phyloP scores from a whole-genome alignment of 2,329 filamentous ascomycete species.

The Daldinia sp. region DNA sequence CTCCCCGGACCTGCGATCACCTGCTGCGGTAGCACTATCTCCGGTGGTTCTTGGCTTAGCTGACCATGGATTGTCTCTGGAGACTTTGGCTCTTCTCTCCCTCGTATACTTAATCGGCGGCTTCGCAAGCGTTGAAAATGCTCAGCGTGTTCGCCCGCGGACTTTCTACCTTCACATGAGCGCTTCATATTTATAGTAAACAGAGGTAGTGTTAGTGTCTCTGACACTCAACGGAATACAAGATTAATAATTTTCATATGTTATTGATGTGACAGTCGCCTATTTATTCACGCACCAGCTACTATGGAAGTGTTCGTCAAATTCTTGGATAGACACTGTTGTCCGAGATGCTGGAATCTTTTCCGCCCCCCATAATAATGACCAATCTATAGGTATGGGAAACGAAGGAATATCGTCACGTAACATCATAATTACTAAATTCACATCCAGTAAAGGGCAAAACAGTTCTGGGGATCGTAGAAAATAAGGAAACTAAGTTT shows the following conservation, averaged over 20 bases:
- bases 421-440: not conserved
- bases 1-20: not conserved
- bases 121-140: not conserved
- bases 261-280: too few species aligned
- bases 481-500: not conserved
- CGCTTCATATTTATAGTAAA: not conserved
- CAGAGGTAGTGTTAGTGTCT: too few species aligned
- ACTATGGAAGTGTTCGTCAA: too few species aligned
- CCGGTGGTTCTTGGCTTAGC: not conserved
- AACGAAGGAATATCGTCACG: not conserved
- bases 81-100: not conserved
- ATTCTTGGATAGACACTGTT: not conserved
- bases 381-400: not conserved
- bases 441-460: too few species aligned
- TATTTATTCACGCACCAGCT: too few species aligned
- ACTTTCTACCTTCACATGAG: not conserved
- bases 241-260: too few species aligned
- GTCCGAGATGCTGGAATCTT: not conserved
- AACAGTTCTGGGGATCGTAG: not conserved
- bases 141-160: not conserved
- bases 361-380: not conserved
- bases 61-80: not conserved
- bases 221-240: too few species aligned
- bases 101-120: not conserved
- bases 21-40: not conserved